Conservation (phyloP, 352 stramenopile genomes). For the Phytopythium kandeliae region DNA sequence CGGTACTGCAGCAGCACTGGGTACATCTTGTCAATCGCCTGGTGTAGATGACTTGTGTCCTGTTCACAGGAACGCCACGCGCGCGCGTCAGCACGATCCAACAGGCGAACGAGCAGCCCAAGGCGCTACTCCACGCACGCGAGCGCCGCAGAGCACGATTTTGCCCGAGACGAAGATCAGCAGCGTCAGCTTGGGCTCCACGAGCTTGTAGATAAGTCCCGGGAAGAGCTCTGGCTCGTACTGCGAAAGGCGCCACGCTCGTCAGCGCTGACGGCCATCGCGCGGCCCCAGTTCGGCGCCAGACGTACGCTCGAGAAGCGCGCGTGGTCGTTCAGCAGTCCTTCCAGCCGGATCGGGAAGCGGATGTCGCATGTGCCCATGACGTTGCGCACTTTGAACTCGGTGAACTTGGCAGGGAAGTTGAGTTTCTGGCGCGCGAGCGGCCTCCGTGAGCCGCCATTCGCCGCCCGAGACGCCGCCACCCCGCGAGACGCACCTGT, state of each 20-base stretch:
- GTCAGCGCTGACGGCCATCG: not conserved
- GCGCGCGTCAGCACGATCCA: not conserved
- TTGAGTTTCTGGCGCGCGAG: conserved; percentile 69
- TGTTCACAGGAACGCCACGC: conserved; percentile 2
- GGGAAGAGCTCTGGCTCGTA: conserved; percentile 99
- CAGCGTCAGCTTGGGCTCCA: conserved; percentile 96
- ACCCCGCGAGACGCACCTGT: conserved; percentile 29
- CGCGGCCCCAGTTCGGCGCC: too few relatives aligned
- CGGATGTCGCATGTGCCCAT: conserved; percentile 97
- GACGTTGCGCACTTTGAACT: conserved; percentile 97
- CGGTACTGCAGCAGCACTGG: conserved; percentile 58
- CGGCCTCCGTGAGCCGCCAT: not conserved
- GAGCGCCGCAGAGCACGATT: conserved; percentile 97
- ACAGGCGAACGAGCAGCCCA: not conserved
- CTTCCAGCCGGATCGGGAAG: conserved; percentile 98
- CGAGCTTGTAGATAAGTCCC: conserved; percentile 98
- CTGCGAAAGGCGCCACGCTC: conserved; percentile 50
- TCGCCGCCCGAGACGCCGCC: not conserved
- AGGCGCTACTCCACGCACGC: conserved; percentile 65
- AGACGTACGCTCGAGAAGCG: conserved; percentile 92
- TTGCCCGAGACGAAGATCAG: conserved; percentile 99
- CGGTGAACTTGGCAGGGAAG: conserved; percentile 77
- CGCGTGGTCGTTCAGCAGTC: conserved; percentile 94
- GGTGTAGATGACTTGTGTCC: conserved; percentile 47
- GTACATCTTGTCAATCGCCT: conserved; percentile 71